Conservation (phyloP, 225 moss, liverwort and hornwort genomes). For the Neckera pumila region DNA sequence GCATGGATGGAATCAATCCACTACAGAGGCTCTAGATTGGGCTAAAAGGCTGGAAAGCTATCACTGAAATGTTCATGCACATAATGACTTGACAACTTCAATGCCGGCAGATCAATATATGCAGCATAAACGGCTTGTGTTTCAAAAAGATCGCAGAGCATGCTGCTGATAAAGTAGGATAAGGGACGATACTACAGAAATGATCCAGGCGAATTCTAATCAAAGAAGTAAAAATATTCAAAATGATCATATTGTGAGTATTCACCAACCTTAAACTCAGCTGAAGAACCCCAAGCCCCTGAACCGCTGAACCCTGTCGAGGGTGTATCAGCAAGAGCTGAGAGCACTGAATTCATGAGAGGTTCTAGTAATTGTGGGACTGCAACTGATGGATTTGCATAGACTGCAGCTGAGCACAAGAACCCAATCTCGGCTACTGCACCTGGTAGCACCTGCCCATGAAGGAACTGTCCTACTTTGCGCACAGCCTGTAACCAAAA, state of each 20-base stretch:
- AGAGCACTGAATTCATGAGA: constrained; percentile 73
- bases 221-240: not conserved
- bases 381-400: constrained; percentile 70
- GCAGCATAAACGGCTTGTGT: not conserved
- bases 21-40: not conserved
- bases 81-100: not conserved
- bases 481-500: constrained; percentile 65
- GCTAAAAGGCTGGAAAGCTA: not conserved
- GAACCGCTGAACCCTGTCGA: constrained; percentile 77
- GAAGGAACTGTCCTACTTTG: constrained; percentile 78
- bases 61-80: not conserved
- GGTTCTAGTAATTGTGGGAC: constrained; percentile 75
- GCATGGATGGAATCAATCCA: not conserved
- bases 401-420: constrained; percentile 83
- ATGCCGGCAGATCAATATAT: not conserved
- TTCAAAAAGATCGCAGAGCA: not conserved
- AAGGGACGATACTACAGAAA: not conserved
- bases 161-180: not conserved
- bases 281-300: constrained; percentile 35
- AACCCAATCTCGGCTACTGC: constrained; percentile 95
- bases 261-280: constrained; percentile 56
- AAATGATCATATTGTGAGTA: not conserved
- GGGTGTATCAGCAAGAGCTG: constrained; percentile 73
- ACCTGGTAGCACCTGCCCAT: constrained; percentile 84
- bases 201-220: not conserved